Conservation (phyloP, 2,329 filamentous ascomycete species). For the Apiospora kogelbergensis region DNA sequence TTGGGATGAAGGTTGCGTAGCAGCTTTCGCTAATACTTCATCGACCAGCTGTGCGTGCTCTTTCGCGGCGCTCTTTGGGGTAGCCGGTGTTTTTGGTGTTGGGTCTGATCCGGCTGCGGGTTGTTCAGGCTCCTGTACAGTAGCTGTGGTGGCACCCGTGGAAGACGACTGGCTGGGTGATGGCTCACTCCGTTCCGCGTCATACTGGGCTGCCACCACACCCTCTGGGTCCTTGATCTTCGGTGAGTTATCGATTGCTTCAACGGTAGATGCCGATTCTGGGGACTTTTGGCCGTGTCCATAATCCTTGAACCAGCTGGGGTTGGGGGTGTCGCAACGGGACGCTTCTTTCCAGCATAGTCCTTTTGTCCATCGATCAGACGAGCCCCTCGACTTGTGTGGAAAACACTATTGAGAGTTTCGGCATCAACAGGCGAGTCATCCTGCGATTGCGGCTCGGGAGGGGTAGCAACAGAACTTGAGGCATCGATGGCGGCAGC, state of each 20-base stretch:
- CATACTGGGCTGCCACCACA: background rate
- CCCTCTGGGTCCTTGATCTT: no score
- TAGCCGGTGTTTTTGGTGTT: background rate
- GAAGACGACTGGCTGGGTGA: background rate
- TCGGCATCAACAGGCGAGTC: conserved; percentile 42
- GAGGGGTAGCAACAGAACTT: background rate
- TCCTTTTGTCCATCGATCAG: conserved; percentile 37
- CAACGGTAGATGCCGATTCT: conserved; percentile 9
- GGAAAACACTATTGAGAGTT: conserved; percentile 42
- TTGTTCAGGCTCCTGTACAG: background rate
- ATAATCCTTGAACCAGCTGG: conserved; percentile 36
- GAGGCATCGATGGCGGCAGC: background rate
- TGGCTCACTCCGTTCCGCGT: background rate
- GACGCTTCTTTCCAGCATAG: conserved; percentile 18
- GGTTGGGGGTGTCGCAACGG: conserved; percentile 20
- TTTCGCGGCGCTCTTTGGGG: conserved; percentile 17
- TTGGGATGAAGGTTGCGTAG: conserved; percentile 17
- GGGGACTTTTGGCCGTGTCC: conserved; percentile 26
- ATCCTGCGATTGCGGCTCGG: conserved; percentile 18
- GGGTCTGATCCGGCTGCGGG: background rate
- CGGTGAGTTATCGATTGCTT: conserved; percentile 8
- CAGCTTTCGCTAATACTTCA: conserved; percentile 25
- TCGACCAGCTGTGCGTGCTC: conserved; percentile 25
- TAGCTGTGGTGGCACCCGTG: background rate
- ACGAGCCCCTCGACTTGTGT: conserved; percentile 44